phyloP scores from a whole-genome alignment of 2,329 filamentous ascomycete genomes.

The Myriosclerotinia scirpicola region DNA sequence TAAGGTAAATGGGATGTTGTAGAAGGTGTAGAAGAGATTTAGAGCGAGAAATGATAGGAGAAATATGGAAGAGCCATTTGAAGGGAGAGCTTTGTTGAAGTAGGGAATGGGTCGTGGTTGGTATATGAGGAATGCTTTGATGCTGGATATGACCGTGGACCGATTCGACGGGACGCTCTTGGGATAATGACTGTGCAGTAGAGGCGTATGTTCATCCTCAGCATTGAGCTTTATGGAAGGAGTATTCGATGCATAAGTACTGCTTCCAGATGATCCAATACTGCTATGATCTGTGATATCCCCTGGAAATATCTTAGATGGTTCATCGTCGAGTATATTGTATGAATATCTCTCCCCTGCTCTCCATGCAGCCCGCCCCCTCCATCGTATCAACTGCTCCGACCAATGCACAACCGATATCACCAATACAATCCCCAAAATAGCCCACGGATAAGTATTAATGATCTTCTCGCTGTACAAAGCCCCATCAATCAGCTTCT shows the following conservation, averaged over 20 bases:
- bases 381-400: constrained; percentile 30
- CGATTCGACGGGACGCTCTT: constrained; percentile 11
- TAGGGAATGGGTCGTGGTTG: constrained; percentile 59
- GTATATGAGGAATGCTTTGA: constrained; percentile 48
- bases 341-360: constrained; percentile 16
- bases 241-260: constrained; percentile 31
- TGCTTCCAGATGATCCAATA: constrained; percentile 34
- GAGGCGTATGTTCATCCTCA: constrained; percentile 33
- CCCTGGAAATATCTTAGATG: constrained; percentile 23
- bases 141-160: constrained; percentile 25
- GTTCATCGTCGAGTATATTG: constrained; percentile 25
- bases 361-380: constrained; percentile 25
- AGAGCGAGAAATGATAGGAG: constrained; percentile 53
- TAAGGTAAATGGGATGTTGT: constrained; percentile 49
- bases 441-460: constrained; percentile 11
- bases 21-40: constrained; percentile 60
- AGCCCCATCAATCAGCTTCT: constrained; percentile 19
- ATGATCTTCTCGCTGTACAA: constrained; percentile 14
- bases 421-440: background rate
- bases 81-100: constrained; percentile 56
- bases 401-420: constrained; percentile 34
- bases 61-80: constrained; percentile 55
- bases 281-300: constrained; percentile 24
- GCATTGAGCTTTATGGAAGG: constrained; percentile 25
- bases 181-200: constrained; percentile 26